Base-by-base conservation (phyloP, 371 early-diverging fungal genomes). In the Mucor velutinosus region DNA sequence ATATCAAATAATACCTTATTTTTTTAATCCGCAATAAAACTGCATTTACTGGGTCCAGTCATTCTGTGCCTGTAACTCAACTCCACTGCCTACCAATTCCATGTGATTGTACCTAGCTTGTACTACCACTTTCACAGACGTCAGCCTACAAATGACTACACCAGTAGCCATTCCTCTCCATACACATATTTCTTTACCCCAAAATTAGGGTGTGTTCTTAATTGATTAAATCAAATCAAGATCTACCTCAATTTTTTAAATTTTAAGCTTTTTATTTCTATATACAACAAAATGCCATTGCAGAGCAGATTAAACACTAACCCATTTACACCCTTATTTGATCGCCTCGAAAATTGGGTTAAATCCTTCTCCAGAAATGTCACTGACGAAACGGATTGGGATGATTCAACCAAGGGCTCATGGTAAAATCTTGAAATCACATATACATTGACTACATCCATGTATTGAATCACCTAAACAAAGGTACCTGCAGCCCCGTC, bases 401-500 rank as follows among this genome's bases (percentile, higher is more conserved):
- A 73, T 8, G 77, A 84, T 43, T 86, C 87, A 27, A 70, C 77
- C 41, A 74, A 83, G 21, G 87, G 85, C 0, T 84, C 86, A 15
- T 86, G 88, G 87, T 88, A 83, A 70, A 2, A 4, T 17, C 29
- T 39, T 53, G 19, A 25, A 21, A 12, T 6, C n/a, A 27, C 14
- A 53, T 33, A 4, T 37, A 37, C 23, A 33, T 39, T 21, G 32
- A 33, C 43, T 29, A 37, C 62, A 53, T 25, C 35, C 14, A 56
- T 37, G 10, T 45, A 7, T 30, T n/a, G 14, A 59, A 43, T 27
- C 15, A 64, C 35, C 1, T 4, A 35, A 35, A 35, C 6, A 35
- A 32, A 87, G 88, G 88, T 88, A 85, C 53, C 78, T 89, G 27
- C 79, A 81, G 14, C 89, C 89, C 37, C 76, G 79, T 32, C 88